Conservation (phyloP, 495 filamentous ascomycete genomes). For the Pseudoneurospora amorphoporcata region DNA sequence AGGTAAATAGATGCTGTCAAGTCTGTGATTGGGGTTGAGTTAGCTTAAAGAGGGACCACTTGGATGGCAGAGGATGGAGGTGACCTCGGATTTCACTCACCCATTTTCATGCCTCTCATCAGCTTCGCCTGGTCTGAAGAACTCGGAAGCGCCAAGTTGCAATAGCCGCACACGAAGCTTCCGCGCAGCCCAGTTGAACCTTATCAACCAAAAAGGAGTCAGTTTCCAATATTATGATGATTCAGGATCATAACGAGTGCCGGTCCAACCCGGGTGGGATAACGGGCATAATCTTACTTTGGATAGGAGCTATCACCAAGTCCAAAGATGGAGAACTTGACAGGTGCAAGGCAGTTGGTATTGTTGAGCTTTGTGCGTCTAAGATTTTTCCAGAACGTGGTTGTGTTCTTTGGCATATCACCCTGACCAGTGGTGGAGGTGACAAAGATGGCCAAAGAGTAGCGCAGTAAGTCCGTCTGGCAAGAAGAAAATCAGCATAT, state of each 20-base stretch:
- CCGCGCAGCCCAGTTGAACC: conserved; percentile 86
- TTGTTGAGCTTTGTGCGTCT: conserved; percentile 67
- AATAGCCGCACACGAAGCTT: conserved; percentile 78
- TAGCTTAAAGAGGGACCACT: background rate
- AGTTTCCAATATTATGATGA: background rate
- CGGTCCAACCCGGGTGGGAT: background rate
- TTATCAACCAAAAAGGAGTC: conserved; percentile 16
- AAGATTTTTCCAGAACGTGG: conserved; percentile 75
- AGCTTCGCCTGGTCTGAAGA: conserved; percentile 69
- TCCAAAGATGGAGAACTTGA: conserved; percentile 78
- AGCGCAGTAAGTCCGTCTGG: conserved; percentile 37
- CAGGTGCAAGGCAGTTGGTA: conserved; percentile 50
- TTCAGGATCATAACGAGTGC: background rate
- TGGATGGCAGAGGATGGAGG: background rate
- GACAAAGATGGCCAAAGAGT: conserved; percentile 62
- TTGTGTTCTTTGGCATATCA: conserved; percentile 73
- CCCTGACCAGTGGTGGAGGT: conserved; percentile 93
- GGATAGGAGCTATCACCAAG: conserved; percentile 91
- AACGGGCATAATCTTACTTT: conserved; percentile 42
- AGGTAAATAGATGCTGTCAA: conserved; percentile 72
- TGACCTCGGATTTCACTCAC: conserved; percentile 34
- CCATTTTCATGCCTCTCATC: conserved; percentile 92
- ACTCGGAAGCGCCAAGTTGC: conserved; percentile 74
- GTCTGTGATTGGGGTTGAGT: conserved; percentile 12
- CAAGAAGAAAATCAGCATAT: conserved; percentile 1